Conservation (phyloP, 495 filamentous ascomycete species). For the Physcia stellaris region DNA sequence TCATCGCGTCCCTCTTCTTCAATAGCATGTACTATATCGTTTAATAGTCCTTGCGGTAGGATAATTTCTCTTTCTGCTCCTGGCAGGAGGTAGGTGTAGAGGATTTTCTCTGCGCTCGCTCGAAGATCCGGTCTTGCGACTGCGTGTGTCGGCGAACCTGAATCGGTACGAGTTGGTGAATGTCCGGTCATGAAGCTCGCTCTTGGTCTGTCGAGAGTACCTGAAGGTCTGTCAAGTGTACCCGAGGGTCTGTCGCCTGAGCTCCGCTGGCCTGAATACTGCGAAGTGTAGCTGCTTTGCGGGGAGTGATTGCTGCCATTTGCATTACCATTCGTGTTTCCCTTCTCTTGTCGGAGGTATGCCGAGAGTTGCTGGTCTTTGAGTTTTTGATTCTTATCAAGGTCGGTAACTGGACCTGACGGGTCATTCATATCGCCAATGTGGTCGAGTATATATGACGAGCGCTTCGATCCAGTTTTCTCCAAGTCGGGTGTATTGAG, state of each 20-base stretch:
- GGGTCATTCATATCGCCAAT: conserved; percentile 52
- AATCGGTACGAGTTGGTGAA: conserved; percentile 34
- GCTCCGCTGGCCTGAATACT: conserved; percentile 22
- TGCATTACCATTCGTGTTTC: conserved; percentile 13
- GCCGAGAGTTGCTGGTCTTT: conserved; percentile 80
- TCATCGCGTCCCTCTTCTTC: conserved; percentile 86
- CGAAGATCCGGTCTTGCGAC: conserved; percentile 78
- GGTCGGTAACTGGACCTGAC: conserved; percentile 39
- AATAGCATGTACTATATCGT: conserved; percentile 66
- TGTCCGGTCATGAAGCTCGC: conserved; percentile 50
- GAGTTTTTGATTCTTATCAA: conserved; percentile 39
- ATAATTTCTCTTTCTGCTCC: conserved; percentile 92
- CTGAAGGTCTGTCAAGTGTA: conserved; percentile 36
- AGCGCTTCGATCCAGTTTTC: conserved; percentile 64
- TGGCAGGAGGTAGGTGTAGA: conserved; percentile 87
- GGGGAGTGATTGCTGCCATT: conserved; percentile 47
- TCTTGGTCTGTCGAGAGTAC: no score
- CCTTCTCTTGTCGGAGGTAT: conserved; percentile 68
- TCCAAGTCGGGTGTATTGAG: conserved; percentile 86
- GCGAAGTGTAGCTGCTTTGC: conserved; percentile 48
- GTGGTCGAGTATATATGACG: conserved; percentile 64
- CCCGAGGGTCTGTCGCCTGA: conserved; percentile 23
- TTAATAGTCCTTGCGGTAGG: conserved; percentile 71
- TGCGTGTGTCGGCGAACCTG: conserved; percentile 69
- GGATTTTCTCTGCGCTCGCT: conserved; percentile 89